Conservation (phyloP, 305 asterid genomes). For the Solanum aculeatissimum region DNA sequence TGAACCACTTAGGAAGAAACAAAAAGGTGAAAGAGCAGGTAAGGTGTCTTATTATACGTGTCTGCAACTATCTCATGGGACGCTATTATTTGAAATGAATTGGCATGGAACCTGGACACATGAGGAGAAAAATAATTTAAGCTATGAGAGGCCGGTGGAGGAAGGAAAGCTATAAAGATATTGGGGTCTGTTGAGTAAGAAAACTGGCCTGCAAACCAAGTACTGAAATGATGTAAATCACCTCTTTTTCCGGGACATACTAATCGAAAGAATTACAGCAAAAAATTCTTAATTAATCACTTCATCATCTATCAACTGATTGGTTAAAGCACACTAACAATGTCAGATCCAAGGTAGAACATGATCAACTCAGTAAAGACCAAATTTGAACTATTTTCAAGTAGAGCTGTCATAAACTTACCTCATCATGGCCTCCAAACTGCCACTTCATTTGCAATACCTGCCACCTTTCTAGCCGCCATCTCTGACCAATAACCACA, state of each 20-base stretch:
- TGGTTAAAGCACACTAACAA: background rate
- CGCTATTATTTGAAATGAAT: background rate
- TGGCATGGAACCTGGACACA: background rate
- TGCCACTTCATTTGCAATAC: constrained; percentile 31
- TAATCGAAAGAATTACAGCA: background rate
- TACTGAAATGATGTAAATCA: background rate
- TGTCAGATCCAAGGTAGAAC: background rate
- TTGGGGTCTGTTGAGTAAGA: background rate
- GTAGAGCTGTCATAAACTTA: background rate
- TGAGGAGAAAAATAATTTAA: background rate
- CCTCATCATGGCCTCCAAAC: constrained; percentile 32
- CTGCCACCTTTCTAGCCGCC: constrained; percentile 44
- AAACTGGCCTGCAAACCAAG: background rate
- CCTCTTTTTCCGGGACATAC: background rate
- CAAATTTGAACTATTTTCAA: background rate
- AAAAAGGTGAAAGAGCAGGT: background rate
- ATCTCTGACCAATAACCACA: constrained; percentile 45
- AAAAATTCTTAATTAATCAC: background rate
- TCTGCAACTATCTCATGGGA: background rate
- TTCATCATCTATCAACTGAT: background rate
- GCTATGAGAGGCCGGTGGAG: no score
- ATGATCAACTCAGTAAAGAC: background rate
- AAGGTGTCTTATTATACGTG: background rate
- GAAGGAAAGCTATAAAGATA: background rate
- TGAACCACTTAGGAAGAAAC: background rate